Base-by-base conservation (phyloP, 176 grass and related monocot species). In the Lolium multiflorum region DNA sequence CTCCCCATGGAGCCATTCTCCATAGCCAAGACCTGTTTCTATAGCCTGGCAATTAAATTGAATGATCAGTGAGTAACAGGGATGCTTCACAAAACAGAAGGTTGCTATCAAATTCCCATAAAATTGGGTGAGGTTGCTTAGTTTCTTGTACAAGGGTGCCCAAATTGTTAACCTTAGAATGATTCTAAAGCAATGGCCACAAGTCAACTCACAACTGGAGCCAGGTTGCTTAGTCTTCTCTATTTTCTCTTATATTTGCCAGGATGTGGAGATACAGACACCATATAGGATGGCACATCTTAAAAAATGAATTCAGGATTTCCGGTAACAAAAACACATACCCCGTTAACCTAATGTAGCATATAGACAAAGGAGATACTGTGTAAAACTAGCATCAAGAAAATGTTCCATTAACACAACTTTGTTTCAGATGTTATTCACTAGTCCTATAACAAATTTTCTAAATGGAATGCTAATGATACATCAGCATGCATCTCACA, bases 1-100 rank as follows among this genome's bases (percentile, higher is more conserved):
- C 63, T 99, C 97, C 74, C 97, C 97, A 28, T 99, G 97, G 80
- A 99, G 76, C 97, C 97, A 99, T 68, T 87, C 69, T 78, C 97
- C 97, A 86, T 99, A 99, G 46, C 97, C 94, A 44, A 68, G 60
- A 21, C 88, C 90, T 64, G 97, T 99, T 89, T 99, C 97, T 37
- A 99, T 99, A 43, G 97, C 94, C 94, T 96, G 88, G 56, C 51
- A 88, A 84, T 81, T 21, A 39, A 89, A 78, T 50, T 3, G 15
- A 79, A 48, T 11, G 7, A 83, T 84, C 59, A 80, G 11, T 41
- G 77, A n/a, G 72, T 52, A 31, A 61, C 44, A 55, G 9, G 38
- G 17, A 28, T 66, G 9, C 6, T 22, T 76, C 69, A 51, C 16
- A 55, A 43, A 74, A 66, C 63, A 84, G 67, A 81, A 38, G 61